Base-by-base conservation (phyloP, 2,329 filamentous ascomycete species). In the Apiospora pterosperma region DNA sequence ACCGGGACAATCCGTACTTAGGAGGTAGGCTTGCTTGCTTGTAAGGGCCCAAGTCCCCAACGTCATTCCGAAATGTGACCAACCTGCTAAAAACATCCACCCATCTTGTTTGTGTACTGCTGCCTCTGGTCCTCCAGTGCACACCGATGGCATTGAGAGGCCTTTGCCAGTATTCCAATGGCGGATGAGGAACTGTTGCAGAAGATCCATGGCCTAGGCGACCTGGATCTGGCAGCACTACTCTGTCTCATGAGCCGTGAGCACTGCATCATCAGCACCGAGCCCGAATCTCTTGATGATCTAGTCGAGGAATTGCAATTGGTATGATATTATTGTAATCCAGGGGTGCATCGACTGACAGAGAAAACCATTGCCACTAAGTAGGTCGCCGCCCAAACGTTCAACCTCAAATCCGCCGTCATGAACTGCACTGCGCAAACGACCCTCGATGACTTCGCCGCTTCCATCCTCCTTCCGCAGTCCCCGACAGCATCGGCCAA, bases 241-340 rank as follows among this genome's bases (percentile, higher is more conserved):
- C 86, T 97, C 61, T 94, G 91, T 74, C 85, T 98, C 62, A 84
- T 93, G 67, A 88, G 90, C 66, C 86, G 90, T 69, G 92, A 97
- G 76, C 94, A 98, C 77, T 97, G 93, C 79, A 88, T 98, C 71
- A 88, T 98, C 73, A 90, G 93, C 77, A 91, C 92, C 19, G 85
- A 89, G 2, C 76, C 80, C 5, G 80, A 85, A 39, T 79, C 82
- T 62, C 78, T 95, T 64, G 84, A 91, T 75, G 85, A 89, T 68
- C 81, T 97, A n/a, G 84, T 89, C 52, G 84, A 87, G 62, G 93
- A 97, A 76, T 81, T 97, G 25, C 85, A 87, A 67, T 80, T 96
- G 73, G 91, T 92, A 78, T 44, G 73, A 14, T 38, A 6, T n/a
- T 21, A 25, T 16, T 25, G 23, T 28, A 31, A 62, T 19, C 16